Base-by-base conservation (phyloP, 139 green algal species). In the Diplosphaera chodatii region DNA sequence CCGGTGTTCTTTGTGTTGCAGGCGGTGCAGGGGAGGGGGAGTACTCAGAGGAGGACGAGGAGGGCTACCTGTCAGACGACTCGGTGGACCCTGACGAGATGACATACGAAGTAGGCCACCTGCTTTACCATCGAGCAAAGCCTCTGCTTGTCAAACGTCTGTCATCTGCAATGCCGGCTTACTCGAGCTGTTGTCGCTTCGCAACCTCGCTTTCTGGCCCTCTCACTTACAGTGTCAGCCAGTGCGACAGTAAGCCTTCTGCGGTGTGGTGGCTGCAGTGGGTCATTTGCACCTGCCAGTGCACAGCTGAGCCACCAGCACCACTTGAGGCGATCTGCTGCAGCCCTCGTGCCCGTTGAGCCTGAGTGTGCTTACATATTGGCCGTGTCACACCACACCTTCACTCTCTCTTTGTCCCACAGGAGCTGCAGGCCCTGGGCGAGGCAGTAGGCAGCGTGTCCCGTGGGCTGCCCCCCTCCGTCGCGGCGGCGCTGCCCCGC, bases 401-500 rank as follows among this genome's bases (percentile, higher is more conserved):
- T 48, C 10, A 48, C 37, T 32, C 28, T 21, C 5, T 3, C 4
- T 66, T 5, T 4, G 1, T 25, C 32, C 28, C 29, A 16, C 69
- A 74, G 69, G 69, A 74, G 33, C 69, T 74, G 59, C 56, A 76
- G 4, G 77, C 70, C 18, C 74, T 85, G 66, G 77, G 77, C 27
- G 80, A 85, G 29, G 74, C 76, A 18, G 80, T 81, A 62, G 80
- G 80, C 63, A 82, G 74, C 1, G 80, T 85, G 22, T 62, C 55
- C 62, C 32, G 48, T 20, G 80, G 80, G 29, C 25, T 84, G 1
- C 16, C 66, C 1, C 32, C 64, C 21, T 62, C 10, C 0, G 22
- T 72, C 40, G 68, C 81, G 15, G 62, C 66, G 5, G 68, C 73
- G 31, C 75, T 85, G 59, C 69, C 69, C 3, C n/a, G 30, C 32